phyloP scores from a whole-genome alignment of 2,329 filamentous ascomycete genomes.

The Teratosphaeriaceae sp. region DNA sequence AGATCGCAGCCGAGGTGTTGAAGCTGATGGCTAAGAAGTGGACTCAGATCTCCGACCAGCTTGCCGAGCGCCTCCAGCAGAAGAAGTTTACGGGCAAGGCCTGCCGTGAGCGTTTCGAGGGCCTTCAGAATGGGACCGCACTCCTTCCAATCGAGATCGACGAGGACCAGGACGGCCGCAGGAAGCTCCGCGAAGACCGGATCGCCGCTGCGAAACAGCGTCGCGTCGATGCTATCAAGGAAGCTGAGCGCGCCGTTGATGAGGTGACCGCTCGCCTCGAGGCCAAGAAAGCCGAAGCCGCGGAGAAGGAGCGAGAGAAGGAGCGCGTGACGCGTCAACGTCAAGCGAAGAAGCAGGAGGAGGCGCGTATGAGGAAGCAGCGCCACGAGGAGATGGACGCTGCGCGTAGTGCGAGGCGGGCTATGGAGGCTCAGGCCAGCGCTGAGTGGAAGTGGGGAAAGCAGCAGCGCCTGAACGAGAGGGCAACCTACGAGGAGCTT shows the following conservation, averaged over 20 bases:
- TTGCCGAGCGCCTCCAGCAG: slow-evolving; percentile 32
- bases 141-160: slow-evolving; percentile 39
- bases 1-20: slow-evolving; percentile 35
- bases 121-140: slow-evolving; percentile 37
- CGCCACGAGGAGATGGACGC: slow-evolving; percentile 3
- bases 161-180: slow-evolving; percentile 33
- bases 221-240: slow-evolving; percentile 14
- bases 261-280: slow-evolving; percentile 11
- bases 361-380: slow-evolving; percentile 3
- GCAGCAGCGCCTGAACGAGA: slow-evolving; percentile 13
- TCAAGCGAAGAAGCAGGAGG: slow-evolving; percentile 4
- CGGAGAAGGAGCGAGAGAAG: slow-evolving; percentile 11
- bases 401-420: slow-evolving; percentile 4
- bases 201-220: slow-evolving; percentile 20
- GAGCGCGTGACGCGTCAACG: slow-evolving; percentile 4
- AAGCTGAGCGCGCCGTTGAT: slow-evolving; percentile 13
- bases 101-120: slow-evolving; percentile 38
- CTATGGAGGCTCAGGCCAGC: background rate
- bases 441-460: slow-evolving; percentile 16
- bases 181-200: slow-evolving; percentile 25
- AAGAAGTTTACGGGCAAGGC: slow-evolving; percentile 41
- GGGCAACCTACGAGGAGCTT: slow-evolving; percentile 14
- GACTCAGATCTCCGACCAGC: slow-evolving; percentile 27
- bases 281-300: slow-evolving; percentile 4
- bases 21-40: slow-evolving; percentile 39